These are phyloP conservation scores for Onygena corvina DNA, from an alignment of 2,329 filamentous ascomycete species.

Conservation along the genomic window DNA sequence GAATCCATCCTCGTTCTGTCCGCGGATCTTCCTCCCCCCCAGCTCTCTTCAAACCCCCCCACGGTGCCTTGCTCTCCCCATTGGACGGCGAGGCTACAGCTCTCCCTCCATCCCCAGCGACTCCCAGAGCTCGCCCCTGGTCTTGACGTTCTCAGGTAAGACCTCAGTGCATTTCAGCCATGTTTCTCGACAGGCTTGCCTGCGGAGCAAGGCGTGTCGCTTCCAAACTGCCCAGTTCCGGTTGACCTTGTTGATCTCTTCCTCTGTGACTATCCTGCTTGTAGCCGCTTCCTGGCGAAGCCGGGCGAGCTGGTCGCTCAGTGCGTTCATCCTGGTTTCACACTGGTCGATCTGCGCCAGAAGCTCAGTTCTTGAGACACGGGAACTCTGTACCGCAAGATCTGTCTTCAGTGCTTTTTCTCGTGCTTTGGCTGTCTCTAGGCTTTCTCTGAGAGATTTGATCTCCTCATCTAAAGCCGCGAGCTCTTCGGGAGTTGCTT, in stretches of 20 bases:
- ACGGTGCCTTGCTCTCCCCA: neutral
- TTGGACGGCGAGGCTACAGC: conserved; percentile 17
- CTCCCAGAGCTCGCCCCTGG: conserved; percentile 40
- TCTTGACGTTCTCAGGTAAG: conserved; percentile 37
- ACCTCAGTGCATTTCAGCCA: conserved; percentile 40
- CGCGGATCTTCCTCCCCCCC: neutral
- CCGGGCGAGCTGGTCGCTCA: conserved; percentile 31
- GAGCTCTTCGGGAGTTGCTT: conserved; percentile 38
- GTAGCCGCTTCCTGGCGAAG: conserved; percentile 28
- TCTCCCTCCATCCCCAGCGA: conserved; percentile 29
- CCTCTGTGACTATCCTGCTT: conserved; percentile 33
- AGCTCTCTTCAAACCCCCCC: neutral
- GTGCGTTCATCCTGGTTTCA: conserved; percentile 33
- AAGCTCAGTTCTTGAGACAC: conserved; percentile 42
- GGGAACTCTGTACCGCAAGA: conserved; percentile 36
- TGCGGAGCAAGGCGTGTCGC: conserved; percentile 30
- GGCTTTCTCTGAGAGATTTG: conserved; percentile 34
- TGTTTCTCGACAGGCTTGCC: conserved; percentile 40
- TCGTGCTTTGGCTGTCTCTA: conserved; percentile 34
- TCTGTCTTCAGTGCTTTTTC: conserved; percentile 41
- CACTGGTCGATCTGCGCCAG: conserved; percentile 33
- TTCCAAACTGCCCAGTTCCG: conserved; percentile 38
- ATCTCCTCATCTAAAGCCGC: conserved; percentile 40
- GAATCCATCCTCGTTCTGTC: neutral
- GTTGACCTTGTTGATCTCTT: conserved; percentile 39